Evolutionary conservation across 2,329 filamentous ascomycete genomes (phyloP), one percentile per base, ranked within the genome.

Genomic region (Tolypocladium inflatum): DNA sequence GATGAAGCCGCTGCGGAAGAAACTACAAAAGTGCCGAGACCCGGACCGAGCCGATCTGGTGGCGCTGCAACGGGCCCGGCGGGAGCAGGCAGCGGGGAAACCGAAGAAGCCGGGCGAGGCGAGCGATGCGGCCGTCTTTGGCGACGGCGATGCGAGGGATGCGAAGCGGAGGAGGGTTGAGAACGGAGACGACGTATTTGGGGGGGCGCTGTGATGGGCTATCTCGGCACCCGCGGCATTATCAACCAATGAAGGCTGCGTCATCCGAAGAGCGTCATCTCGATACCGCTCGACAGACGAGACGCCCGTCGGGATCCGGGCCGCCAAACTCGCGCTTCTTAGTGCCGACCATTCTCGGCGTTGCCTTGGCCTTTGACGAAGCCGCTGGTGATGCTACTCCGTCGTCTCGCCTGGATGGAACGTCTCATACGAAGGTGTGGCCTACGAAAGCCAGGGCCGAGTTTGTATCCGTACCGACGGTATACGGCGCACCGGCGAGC

Each of bases 41-140:
- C 88, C 89, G 0, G 86, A 90, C 64, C 84, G 89, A 58, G 83
- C 81, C 50, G 87, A 92, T 69, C 72, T 92, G 4, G 85, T 91
- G 21, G 85, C 84, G 54, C 73, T 89, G 55, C 86, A 89, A 65
- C 80, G 81, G 62, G 82, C 84, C 23, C 80, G 86, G 64, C 83
- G 83, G 54, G 81, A 85, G 64, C 75, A 79, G 59, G 73, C 73
- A 1, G 72, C 74, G 51, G 74, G 73, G 56, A 74, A 74, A 42
- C 76, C 74, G 63, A 80, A 75, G 67, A 80, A 74, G 62, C 66
- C 70, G n/a, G 69, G 57, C 8, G 59, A 62, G 11, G 67, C 67
- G 13, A 70, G 70, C 8, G 79, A 83, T 53, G 74, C 65, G 7
- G 71, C 73, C 21, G 74, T 82, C 23, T 81, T 82, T 68, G 79